Evolutionary conservation across 75 land plant species (phyloP), one percentile per base, ranked within the genome.

Genomic region (Picea glauca): DNA sequence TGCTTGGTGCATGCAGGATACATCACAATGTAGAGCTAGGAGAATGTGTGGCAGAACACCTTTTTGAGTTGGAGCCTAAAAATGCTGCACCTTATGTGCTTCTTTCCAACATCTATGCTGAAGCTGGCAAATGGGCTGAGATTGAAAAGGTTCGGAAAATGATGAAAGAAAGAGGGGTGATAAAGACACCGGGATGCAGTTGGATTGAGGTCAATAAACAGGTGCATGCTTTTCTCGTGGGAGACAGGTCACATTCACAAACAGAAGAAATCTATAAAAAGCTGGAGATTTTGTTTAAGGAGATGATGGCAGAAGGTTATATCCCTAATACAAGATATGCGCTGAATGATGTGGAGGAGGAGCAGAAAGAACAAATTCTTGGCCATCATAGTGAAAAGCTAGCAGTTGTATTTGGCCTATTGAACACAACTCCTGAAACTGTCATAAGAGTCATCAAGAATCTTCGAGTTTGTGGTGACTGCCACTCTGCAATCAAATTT

Each of bases 391-490:
- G 85, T 63, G 85, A 84, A 56, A 83, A 59, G 85, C 60, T 84
- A 30, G 85, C 85, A 60, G 65, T 83, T 64, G 85, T 74, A 54
- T 84, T 76, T 77, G 86, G 86, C 14, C 73, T 84, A 50, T 43
- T 83, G 30, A 77, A 50, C 68, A 83, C 84, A 75, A 62, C 67
- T 15, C 54, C 58, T 33, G 85, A 62, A 33, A 77, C 81, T 26
- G 72, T 72, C 9, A 58, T 84, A 83, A 67, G 62, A 21, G 57
- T 78, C 23, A 77, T 78, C 43, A 83, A 77, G 23, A 77, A 84
- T 58, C 56, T 77, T 54, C 60, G 85, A 7, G 73, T 83, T 11
- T 76, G 86, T 43, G 80, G 77, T 57, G 74, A 77, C 40, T 83
- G 85, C 75, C 85, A 84, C 61, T 77, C 31, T 58, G 70, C 72